Evolutionary conservation across 768 basidiomycete species (phyloP).

Genomic region (Xanthoconium stramineum): DNA sequence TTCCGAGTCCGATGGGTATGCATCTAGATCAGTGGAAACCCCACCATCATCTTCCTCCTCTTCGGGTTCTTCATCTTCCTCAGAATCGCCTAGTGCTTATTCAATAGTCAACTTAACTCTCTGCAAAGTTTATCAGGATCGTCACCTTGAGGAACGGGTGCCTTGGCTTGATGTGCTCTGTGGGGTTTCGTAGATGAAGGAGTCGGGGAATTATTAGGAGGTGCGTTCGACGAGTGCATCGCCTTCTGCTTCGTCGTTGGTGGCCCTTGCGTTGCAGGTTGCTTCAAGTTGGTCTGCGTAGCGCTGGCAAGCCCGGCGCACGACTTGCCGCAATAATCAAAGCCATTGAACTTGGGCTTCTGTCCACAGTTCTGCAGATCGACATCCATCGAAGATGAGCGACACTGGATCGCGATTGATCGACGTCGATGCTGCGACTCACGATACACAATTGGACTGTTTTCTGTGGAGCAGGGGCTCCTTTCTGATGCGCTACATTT

Average conservation of each 20-base stretch:
- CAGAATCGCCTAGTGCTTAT: constrained; percentile 22
- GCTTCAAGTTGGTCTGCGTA: constrained; percentile 12
- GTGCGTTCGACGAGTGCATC: constrained; percentile 7
- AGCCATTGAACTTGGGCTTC: constrained; percentile 58
- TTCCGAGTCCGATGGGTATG: constrained; percentile 31
- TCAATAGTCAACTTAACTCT: constrained; percentile 10
- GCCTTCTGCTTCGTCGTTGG: constrained; percentile 21
- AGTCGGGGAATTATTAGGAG: constrained; percentile 2
- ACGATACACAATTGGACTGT: constrained; percentile 25
- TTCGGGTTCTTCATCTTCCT: constrained; percentile 23
- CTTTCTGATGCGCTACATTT: constrained; percentile 12
- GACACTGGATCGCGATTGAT: constrained; percentile 28
- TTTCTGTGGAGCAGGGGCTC: constrained; percentile 17
- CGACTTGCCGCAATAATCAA: constrained; percentile 63
- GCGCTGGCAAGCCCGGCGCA: constrained; percentile 51
- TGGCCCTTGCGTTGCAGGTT: constrained; percentile 9
- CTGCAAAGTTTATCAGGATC: constrained; percentile 6
- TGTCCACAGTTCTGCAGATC: constrained; percentile 46
- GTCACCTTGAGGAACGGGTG: constrained; percentile 20
- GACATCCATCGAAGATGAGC: constrained; percentile 22
- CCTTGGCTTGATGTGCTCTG: constrained; percentile 15
- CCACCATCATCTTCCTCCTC: constrained; percentile 23
- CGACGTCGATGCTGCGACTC: constrained; percentile 21
- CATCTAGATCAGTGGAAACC: constrained; percentile 29
- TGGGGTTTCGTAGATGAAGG: constrained; percentile 9